Conservation (phyloP, 768 basidiomycete species). For the Mycena crocata region DNA sequence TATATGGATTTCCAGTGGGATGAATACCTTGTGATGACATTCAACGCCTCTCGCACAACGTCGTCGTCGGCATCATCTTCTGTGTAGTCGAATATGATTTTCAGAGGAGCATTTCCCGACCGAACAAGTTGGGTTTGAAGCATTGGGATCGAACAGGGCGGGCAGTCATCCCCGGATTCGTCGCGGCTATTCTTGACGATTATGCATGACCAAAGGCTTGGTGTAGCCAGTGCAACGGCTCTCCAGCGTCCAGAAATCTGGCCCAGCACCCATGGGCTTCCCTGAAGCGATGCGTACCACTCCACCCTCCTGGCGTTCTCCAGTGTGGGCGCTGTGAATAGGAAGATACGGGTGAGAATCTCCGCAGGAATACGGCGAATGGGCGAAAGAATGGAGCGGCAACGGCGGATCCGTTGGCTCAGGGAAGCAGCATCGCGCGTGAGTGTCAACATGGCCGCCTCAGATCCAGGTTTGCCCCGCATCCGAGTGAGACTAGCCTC, state of each 20-base stretch:
- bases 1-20: conserved; percentile 8
- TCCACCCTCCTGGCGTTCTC: not conserved
- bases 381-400: conserved; percentile 6
- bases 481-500: not conserved
- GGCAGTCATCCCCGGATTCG: not conserved
- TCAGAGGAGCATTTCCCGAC: not conserved
- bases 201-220: conserved; percentile 11
- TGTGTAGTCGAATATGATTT: not conserved
- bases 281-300: conserved; percentile 1
- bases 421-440: not conserved
- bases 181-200: not conserved
- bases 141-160: conserved; percentile 1
- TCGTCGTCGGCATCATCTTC: not conserved
- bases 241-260: conserved; percentile 16
- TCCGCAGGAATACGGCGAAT: conserved; percentile 5
- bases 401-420: not conserved
- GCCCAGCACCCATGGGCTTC: conserved; percentile 3
- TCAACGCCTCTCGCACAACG: not conserved
- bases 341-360: conserved; percentile 13
- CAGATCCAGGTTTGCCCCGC: not conserved
- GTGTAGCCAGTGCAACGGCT: conserved; percentile 1
- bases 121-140: not conserved
- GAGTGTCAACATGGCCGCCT: not conserved
- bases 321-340: not conserved
- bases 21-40: not conserved